These are phyloP conservation scores for Globisporangium polare DNA, from an alignment of 352 stramenopile genomes.

Conservation along the genomic window DNA sequence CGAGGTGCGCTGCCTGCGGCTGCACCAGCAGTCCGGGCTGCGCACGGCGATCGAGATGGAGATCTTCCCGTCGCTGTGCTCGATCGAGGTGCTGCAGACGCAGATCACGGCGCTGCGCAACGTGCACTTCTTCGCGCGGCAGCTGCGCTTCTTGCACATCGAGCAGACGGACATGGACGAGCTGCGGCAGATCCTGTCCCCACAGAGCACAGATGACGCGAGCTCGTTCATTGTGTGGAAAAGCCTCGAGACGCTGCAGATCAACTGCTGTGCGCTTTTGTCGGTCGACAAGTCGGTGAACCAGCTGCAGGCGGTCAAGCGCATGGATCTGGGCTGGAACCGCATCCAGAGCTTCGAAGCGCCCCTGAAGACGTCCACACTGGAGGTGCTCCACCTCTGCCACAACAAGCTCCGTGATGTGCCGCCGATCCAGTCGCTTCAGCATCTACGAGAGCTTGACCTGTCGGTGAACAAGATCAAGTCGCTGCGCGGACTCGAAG, in stretches of 20 bases:
- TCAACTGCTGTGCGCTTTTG: constrained; percentile 63
- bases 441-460: constrained; percentile 45
- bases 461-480: constrained; percentile 63
- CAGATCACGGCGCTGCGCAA: constrained; percentile 35
- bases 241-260: constrained; percentile 46
- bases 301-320: constrained; percentile 32
- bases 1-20: constrained; percentile 58
- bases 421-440: constrained; percentile 38
- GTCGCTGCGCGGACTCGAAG: constrained; percentile 51
- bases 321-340: constrained; percentile 74
- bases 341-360: constrained; percentile 41
- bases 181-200: constrained; percentile 43
- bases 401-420: constrained; percentile 58
- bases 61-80: constrained; percentile 73
- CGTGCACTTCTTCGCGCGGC: constrained; percentile 64
- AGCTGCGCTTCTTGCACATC: constrained; percentile 63
- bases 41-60: constrained; percentile 57
- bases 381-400: constrained; percentile 59
- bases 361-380: constrained; percentile 22
- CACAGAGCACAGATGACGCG: not conserved
- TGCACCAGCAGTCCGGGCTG: constrained; percentile 46
- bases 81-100: constrained; percentile 60
- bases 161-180: constrained; percentile 54
- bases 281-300: constrained; percentile 56
- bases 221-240: constrained; percentile 25